A percentile compares a stretch with the other conserved stretches of the same genome.
Evolutionary conservation across 352 stramenopile genomes (phyloP).

Genomic region (Phytophthora idaei): DNA sequence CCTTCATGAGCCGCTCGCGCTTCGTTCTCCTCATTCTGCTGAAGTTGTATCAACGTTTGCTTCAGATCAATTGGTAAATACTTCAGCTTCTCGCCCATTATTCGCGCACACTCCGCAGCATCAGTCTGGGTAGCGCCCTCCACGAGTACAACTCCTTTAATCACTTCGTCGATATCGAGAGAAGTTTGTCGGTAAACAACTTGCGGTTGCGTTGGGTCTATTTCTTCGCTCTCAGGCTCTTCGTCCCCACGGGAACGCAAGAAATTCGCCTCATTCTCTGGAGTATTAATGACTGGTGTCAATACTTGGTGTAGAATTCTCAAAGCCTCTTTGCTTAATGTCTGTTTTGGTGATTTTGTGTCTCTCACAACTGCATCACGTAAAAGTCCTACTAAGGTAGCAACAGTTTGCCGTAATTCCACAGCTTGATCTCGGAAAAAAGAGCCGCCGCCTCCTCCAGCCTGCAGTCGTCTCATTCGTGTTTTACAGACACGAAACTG

Average conservation of each 20-base stretch:
- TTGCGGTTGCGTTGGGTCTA: slow-evolving; percentile 13
- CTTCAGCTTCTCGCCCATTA: slow-evolving; percentile 47
- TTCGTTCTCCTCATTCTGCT: slow-evolving; percentile 25
- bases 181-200: slow-evolving; percentile 15
- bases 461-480: slow-evolving; percentile 36
- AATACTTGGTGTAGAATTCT: slow-evolving; percentile 36
- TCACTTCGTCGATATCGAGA: slow-evolving; percentile 53
- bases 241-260: slow-evolving; percentile 2
- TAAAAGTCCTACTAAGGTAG: slow-evolving; percentile 47
- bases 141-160: slow-evolving; percentile 57
- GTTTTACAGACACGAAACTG: slow-evolving; percentile 61
- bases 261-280: slow-evolving; percentile 5
- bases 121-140: slow-evolving; percentile 44
- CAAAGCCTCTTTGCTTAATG: slow-evolving; percentile 59
- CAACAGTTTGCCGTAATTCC: slow-evolving; percentile 44
- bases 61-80: slow-evolving; percentile 55
- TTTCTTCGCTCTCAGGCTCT: slow-evolving; percentile 17
- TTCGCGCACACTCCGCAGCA: slow-evolving; percentile 40
- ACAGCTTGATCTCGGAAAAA: slow-evolving; percentile 57
- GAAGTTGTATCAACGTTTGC: slow-evolving; percentile 27
- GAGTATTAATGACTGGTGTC: slow-evolving; percentile 8
- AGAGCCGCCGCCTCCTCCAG: slow-evolving; percentile 33
- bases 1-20: slow-evolving; percentile 18
- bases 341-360: slow-evolving; percentile 65
- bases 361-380: slow-evolving; percentile 56